Conservation (phyloP, 2,329 filamentous ascomycete species). For the Diaporthe sp. region DNA sequence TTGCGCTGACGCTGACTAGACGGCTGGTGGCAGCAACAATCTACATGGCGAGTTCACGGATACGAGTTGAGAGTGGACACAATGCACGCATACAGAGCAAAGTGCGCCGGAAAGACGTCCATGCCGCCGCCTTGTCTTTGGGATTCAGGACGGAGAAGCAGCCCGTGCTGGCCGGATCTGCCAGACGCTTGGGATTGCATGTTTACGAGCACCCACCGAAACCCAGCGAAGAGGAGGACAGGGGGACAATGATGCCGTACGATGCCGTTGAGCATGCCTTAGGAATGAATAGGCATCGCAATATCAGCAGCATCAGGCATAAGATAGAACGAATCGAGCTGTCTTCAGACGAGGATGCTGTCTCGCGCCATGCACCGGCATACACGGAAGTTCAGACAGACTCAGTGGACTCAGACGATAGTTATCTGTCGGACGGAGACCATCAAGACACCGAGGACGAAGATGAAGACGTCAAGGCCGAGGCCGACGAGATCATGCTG, state of each 20-base stretch:
- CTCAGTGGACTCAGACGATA: not conserved
- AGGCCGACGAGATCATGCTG: conserved; percentile 58
- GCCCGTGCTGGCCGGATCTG: conserved; percentile 62
- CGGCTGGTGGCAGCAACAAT: conserved; percentile 78
- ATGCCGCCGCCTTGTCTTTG: conserved; percentile 63
- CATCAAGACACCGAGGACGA: conserved; percentile 31
- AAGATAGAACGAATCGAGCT: conserved; percentile 22
- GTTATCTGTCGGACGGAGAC: conserved; percentile 6
- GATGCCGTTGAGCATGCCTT: conserved; percentile 60
- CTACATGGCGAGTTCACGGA: conserved; percentile 77
- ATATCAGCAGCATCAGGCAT: conserved; percentile 15
- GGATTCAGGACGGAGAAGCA: conserved; percentile 55
- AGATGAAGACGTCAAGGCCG: conserved; percentile 45
- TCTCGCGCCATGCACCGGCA: conserved; percentile 13
- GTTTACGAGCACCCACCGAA: conserved; percentile 55
- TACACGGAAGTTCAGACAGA: conserved; percentile 26
- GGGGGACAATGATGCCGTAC: conserved; percentile 54
- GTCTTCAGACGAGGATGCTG: conserved; percentile 14
- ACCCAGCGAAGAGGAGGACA: conserved; percentile 45
- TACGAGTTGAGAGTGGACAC: conserved; percentile 63
- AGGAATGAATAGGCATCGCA: conserved; percentile 38
- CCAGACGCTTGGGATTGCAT: conserved; percentile 63
- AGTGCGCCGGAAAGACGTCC: conserved; percentile 61
- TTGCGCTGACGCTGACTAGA: conserved; percentile 77
- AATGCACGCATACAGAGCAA: conserved; percentile 47